A percentile compares a stretch with the other conserved stretches of the same genome.
phyloP scores from a whole-genome alignment of 2,329 filamentous ascomycete genomes.

The Trichoderma sp. region DNA sequence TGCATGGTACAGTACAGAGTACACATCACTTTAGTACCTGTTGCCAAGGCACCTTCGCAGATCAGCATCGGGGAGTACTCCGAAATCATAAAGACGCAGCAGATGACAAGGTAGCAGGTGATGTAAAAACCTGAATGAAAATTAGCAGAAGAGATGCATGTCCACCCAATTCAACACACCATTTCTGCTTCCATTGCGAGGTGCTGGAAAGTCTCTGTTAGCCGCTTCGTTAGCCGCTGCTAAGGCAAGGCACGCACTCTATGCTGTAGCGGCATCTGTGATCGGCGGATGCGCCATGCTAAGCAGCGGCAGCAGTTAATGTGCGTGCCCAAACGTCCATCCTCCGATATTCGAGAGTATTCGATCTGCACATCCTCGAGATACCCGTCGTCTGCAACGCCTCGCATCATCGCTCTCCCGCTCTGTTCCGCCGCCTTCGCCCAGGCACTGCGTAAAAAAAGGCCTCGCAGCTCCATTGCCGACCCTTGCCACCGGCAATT shows the following conservation, averaged over 20 bases:
- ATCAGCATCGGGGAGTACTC: too few species aligned
- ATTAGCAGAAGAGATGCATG: too few species aligned
- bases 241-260: conserved; percentile 13
- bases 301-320: neutral
- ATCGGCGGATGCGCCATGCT: neutral
- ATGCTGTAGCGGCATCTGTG: neutral
- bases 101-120: too few species aligned
- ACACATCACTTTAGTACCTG: too few species aligned
- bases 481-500: neutral
- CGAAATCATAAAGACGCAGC: too few species aligned
- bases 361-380: neutral
- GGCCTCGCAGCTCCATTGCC: neutral
- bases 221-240: neutral
- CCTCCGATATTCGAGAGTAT: too few species aligned
- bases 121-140: too few species aligned
- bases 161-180: neutral
- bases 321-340: neutral
- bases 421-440: neutral
- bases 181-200: neutral
- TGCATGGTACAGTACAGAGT: neutral
- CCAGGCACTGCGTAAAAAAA: neutral
- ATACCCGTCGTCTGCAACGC: neutral
- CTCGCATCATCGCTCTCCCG: neutral
- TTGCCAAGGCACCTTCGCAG: too few species aligned
- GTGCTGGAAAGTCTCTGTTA: neutral